phyloP scores from a whole-genome alignment of 495 filamentous ascomycete genomes.

The Arthonia radiata region DNA sequence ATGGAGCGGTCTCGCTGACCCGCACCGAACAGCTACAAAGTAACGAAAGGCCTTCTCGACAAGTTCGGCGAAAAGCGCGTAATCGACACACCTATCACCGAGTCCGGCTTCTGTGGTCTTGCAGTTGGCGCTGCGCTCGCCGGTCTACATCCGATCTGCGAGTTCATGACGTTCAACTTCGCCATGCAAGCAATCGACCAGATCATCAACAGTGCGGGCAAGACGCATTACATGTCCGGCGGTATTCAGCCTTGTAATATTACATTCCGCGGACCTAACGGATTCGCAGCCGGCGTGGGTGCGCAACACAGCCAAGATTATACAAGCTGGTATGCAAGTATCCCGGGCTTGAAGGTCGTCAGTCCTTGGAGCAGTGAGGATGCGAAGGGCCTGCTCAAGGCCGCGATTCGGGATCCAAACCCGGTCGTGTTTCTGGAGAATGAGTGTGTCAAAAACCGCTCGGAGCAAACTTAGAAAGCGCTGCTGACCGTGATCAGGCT shows the following conservation, averaged over 20 bases:
- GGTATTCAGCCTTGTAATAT: constrained; percentile 99
- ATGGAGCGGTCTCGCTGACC: not conserved
- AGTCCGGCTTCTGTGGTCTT: constrained; percentile 80
- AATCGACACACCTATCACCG: constrained; percentile 95
- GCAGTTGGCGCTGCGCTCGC: constrained; percentile 84
- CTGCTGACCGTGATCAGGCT: constrained; percentile 26
- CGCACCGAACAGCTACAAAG: constrained; percentile 49
- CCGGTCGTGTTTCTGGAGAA: constrained; percentile 90
- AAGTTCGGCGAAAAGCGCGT: constrained; percentile 92
- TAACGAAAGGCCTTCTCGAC: constrained; percentile 89
- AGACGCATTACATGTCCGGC: constrained; percentile 99
- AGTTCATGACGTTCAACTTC: constrained; percentile 99
- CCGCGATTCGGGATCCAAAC: constrained; percentile 94
- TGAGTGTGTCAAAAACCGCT: constrained; percentile 30
- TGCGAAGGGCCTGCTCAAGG: constrained; percentile 92
- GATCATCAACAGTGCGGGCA: constrained; percentile 96
- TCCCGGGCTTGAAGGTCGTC: constrained; percentile 92
- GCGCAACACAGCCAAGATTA: constrained; percentile 98
- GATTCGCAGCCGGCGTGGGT: constrained; percentile 83
- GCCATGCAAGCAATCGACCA: constrained; percentile 99
- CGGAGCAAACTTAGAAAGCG: constrained; percentile 11
- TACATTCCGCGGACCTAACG: constrained; percentile 96
- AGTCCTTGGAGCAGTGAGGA: constrained; percentile 90
- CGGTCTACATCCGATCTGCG: constrained; percentile 82
- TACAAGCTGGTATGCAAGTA: constrained; percentile 93